phyloP scores from a whole-genome alignment of 441 rosid genomes.

The Populus trichocarpa region DNA sequence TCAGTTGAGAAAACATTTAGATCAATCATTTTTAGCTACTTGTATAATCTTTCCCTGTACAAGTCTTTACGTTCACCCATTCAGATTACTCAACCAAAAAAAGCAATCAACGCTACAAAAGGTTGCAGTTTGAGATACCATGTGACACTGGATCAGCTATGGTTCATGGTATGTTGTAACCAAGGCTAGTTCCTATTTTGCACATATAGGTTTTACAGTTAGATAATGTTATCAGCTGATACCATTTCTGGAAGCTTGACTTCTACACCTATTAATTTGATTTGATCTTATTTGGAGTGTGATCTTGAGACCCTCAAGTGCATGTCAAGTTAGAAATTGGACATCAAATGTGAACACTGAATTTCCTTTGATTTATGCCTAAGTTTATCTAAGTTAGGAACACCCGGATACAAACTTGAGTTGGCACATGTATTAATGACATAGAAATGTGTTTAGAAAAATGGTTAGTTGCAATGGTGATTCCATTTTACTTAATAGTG shows the following conservation, averaged over 20 bases:
- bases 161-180: slow-evolving; percentile 69
- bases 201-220: neutral
- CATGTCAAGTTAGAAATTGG: neutral
- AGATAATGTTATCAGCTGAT: neutral
- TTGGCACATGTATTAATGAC: neutral
- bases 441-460: neutral
- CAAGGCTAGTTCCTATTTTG: slow-evolving; percentile 1
- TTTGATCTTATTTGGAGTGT: neutral
- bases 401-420: neutral
- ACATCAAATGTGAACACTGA: neutral
- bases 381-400: neutral
- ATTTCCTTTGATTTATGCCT: neutral
- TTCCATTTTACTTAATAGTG: neutral
- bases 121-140: slow-evolving; percentile 68
- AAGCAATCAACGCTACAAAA: slow-evolving; percentile 75
- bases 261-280: neutral
- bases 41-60: slow-evolving; percentile 17
- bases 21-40: slow-evolving; percentile 5
- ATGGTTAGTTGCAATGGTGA: neutral
- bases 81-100: slow-evolving; percentile 56
- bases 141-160: slow-evolving; percentile 74
- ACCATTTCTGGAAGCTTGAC: neutral
- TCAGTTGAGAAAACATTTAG: neutral
- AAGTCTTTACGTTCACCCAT: slow-evolving; percentile 94
- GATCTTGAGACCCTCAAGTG: neutral